Evolutionary conservation across 371 early-diverging fungal genomes (phyloP).

Genomic region (Zychaea mexicana): DNA sequence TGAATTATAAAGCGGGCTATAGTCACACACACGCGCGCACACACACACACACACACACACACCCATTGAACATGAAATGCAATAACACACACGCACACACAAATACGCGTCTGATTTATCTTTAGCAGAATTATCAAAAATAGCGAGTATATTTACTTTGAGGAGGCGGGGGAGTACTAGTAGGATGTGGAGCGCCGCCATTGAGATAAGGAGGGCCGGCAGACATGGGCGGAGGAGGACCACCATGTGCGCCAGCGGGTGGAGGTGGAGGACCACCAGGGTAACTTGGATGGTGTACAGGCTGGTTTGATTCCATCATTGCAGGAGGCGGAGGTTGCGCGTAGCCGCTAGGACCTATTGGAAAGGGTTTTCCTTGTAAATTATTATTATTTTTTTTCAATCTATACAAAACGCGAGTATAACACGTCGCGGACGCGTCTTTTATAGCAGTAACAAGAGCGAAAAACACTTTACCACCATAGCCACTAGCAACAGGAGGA

Average conservation of each 20-base stretch:
- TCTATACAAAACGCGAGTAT: background rate
- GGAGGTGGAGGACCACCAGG: slow-evolving; percentile 12
- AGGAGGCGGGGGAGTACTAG: slow-evolving; percentile 35
- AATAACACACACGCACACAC: too few relatives aligned
- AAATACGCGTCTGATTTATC: background rate
- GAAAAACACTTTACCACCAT: slow-evolving; percentile 16
- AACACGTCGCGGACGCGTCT: background rate
- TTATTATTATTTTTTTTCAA: too few relatives aligned
- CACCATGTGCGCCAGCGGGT: slow-evolving; percentile 20
- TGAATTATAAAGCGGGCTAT: too few relatives aligned
- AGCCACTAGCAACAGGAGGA: slow-evolving; percentile 12
- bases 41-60: too few relatives aligned
- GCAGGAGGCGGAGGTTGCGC: slow-evolving; percentile 15
- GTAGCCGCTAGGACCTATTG: slow-evolving; percentile 9
- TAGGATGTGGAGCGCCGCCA: slow-evolving; percentile 41
- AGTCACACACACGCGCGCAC: too few relatives aligned
- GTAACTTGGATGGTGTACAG: slow-evolving; percentile 11
- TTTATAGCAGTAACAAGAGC: background rate
- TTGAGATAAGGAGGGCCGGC: slow-evolving; percentile 40
- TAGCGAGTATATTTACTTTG: too few relatives aligned
- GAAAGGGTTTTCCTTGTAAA: too few relatives aligned
- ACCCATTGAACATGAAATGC: too few relatives aligned
- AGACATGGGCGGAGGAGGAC: slow-evolving; percentile 30
- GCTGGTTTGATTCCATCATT: slow-evolving; percentile 21
- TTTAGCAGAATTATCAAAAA: background rate